Percentiles rank a stretch among this genome's conserved stretches.
Conservation (phyloP, 1,139 yeast species). For the Magnusiomyces suaveolens region DNA sequence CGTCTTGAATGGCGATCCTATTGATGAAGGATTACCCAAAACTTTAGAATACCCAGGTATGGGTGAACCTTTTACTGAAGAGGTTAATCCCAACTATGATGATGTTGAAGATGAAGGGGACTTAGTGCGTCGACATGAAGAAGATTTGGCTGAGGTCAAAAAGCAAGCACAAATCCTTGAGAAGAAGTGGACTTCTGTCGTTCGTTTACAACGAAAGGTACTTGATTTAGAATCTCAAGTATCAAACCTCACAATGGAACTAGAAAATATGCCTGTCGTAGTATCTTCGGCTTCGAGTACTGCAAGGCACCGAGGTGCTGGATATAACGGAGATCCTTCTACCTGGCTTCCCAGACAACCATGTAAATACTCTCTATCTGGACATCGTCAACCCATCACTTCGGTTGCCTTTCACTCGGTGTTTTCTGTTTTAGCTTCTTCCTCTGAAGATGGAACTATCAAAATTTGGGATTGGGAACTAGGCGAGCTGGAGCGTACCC, state of each 20-base stretch:
- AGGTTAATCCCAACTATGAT: constrained; percentile 8
- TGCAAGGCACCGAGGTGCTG: constrained; percentile 12
- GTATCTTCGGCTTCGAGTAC: constrained; percentile 16
- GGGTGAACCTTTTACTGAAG: constrained; percentile 2
- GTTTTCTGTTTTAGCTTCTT: constrained; percentile 56
- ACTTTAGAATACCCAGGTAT: constrained; percentile 1
- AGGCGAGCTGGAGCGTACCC: constrained; percentile 56
- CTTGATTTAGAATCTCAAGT: constrained; percentile 45
- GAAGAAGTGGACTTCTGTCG: constrained; percentile 83
- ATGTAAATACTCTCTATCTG: constrained; percentile 39
- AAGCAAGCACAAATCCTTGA: constrained; percentile 40
- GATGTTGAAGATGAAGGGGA: constrained; percentile 9
- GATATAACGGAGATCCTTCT: constrained; percentile 27
- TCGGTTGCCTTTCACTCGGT: constrained; percentile 64
- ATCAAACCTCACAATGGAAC: constrained; percentile 35
- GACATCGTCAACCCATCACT: constrained; percentile 54
- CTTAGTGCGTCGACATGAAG: constrained; percentile 10
- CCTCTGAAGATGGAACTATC: constrained; percentile 66
- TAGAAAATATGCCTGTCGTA: constrained; percentile 32
- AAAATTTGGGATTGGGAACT: constrained; percentile 67
- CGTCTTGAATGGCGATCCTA: constrained; percentile 8
- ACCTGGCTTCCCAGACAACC: constrained; percentile 66
- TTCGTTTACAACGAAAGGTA: constrained; percentile 67
- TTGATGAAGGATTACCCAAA: constrained; percentile 7
- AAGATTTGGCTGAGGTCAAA: constrained; percentile 11